Percentiles rank a stretch among this genome's conserved stretches.
Evolutionary conservation across 768 basidiomycete genomes (phyloP).

Genomic region (Amanita jacksonii): DNA sequence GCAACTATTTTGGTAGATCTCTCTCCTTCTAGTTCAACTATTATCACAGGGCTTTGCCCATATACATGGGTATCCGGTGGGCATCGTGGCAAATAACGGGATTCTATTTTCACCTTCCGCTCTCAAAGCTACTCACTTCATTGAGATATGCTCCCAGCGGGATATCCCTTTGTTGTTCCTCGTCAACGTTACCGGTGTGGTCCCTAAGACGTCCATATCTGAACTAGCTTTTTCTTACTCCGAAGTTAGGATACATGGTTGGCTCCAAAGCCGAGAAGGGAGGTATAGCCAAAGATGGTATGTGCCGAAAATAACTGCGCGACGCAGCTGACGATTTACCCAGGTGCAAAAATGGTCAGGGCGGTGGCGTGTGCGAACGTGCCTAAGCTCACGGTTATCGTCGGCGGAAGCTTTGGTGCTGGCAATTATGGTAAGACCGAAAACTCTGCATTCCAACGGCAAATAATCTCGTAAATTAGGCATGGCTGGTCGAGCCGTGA

Average conservation of each 20-base stretch:
- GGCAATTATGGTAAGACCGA: conserved; percentile 76
- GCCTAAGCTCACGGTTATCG: conserved; percentile 87
- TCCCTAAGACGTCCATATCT: conserved; percentile 9
- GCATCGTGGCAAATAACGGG: conserved; percentile 91
- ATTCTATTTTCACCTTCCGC: conserved; percentile 92
- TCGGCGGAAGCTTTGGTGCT: conserved; percentile 91
- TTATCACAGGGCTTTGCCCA: conserved; percentile 71
- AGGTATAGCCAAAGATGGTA: conserved; percentile 89
- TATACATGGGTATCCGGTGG: conserved; percentile 83
- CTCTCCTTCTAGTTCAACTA: neutral
- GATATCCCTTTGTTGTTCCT: conserved; percentile 86
- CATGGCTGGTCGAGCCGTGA: conserved; percentile 87
- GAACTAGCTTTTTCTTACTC: neutral
- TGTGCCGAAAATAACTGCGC: conserved; percentile 8
- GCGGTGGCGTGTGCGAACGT: conserved; percentile 91
- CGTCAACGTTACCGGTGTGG: conserved; percentile 81
- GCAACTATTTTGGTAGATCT: conserved; percentile 12
- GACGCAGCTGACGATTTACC: neutral
- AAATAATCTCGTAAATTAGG: conserved; percentile 31
- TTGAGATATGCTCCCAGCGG: conserved; percentile 87
- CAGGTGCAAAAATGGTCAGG: conserved; percentile 91
- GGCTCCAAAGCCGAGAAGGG: conserved; percentile 91
- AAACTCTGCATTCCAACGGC: conserved; percentile 1
- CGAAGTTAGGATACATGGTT: conserved; percentile 80
- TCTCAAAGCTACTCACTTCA: conserved; percentile 91